These are phyloP conservation scores for Phytophthora tubulina DNA, from an alignment of 352 stramenopile species.

Conservation along the genomic window DNA sequence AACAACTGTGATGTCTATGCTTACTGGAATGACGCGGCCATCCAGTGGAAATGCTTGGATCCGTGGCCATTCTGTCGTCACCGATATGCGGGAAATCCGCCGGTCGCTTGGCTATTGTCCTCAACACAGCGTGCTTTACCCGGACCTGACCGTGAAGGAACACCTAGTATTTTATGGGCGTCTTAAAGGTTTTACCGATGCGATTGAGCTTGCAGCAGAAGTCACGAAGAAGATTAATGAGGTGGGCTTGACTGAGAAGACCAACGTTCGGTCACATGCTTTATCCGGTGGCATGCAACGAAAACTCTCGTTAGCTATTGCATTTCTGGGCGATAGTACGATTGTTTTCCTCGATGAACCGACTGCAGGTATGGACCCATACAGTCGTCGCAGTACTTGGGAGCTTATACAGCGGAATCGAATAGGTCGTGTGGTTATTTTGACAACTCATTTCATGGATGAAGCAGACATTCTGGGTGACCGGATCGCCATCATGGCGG, in stretches of 20 bases:
- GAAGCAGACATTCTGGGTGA: slow-evolving; percentile 94
- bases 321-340: slow-evolving; percentile 74
- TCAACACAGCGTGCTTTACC: slow-evolving; percentile 98
- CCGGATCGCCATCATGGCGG: slow-evolving; percentile 90
- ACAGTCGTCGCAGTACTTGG: slow-evolving; percentile 88
- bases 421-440: slow-evolving; percentile 74
- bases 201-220: slow-evolving; percentile 21
- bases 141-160: slow-evolving; percentile 95
- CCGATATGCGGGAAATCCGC: slow-evolving; percentile 90
- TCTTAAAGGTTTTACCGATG: slow-evolving; percentile 86
- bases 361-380: slow-evolving; percentile 95
- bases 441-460: slow-evolving; percentile 95
- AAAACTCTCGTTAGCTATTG: slow-evolving; percentile 81
- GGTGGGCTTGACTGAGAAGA: slow-evolving; percentile 93
- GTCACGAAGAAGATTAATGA: slow-evolving; percentile 81
- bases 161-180: slow-evolving; percentile 95
- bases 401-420: slow-evolving; percentile 81
- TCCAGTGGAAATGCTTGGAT: slow-evolving; percentile 69
- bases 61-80: slow-evolving; percentile 59
- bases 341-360: slow-evolving; percentile 91
- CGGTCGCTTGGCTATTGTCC: slow-evolving; percentile 95
- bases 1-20: slow-evolving; percentile 85
- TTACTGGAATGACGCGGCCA: slow-evolving; percentile 76
- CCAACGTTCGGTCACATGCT: slow-evolving; percentile 51
- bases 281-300: slow-evolving; percentile 86